phyloP scores from a whole-genome alignment of 345 rosid genomes.

The Ricinus communis region DNA sequence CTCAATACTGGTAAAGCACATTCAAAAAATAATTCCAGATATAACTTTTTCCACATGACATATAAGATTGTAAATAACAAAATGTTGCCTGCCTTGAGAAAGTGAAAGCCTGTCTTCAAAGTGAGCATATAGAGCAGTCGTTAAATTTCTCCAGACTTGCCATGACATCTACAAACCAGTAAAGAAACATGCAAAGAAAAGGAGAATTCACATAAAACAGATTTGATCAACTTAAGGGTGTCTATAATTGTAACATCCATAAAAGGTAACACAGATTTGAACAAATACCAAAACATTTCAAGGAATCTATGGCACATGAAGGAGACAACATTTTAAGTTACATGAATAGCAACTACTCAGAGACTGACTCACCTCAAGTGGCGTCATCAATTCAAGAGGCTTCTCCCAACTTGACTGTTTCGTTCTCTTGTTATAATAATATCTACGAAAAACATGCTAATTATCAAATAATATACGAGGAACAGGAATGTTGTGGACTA shows the following conservation, averaged over 20 bases:
- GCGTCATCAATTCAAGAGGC: constrained; percentile 91
- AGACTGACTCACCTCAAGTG: constrained; percentile 73
- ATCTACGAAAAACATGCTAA: constrained; percentile 45
- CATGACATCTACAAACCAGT: constrained; percentile 49
- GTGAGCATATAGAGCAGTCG: constrained; percentile 42
- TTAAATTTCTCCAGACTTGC: constrained; percentile 51
- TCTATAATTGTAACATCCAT: constrained; percentile 31
- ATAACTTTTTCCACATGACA: constrained; percentile 21
- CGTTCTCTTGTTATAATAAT: constrained; percentile 91
- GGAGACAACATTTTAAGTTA: constrained; percentile 8
- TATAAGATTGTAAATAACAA: constrained; percentile 32
- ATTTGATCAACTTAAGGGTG: constrained; percentile 25
- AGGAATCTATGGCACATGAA: constrained; percentile 2
- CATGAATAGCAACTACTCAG: constrained; percentile 7
- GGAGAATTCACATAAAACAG: constrained; percentile 35
- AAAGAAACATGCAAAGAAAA: constrained; percentile 46
- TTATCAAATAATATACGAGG: neutral
- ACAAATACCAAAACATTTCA: constrained; percentile 13
- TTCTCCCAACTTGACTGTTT: constrained; percentile 98
- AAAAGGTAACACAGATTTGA: constrained; percentile 13
- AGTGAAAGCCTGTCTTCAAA: constrained; percentile 50
- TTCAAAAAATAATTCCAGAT: constrained; percentile 14
- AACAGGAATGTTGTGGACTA: neutral
- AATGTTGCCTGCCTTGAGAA: constrained; percentile 44
- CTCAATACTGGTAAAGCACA: neutral